Conservation (phyloP, 129 eudicot species). For the Logfia minima region DNA sequence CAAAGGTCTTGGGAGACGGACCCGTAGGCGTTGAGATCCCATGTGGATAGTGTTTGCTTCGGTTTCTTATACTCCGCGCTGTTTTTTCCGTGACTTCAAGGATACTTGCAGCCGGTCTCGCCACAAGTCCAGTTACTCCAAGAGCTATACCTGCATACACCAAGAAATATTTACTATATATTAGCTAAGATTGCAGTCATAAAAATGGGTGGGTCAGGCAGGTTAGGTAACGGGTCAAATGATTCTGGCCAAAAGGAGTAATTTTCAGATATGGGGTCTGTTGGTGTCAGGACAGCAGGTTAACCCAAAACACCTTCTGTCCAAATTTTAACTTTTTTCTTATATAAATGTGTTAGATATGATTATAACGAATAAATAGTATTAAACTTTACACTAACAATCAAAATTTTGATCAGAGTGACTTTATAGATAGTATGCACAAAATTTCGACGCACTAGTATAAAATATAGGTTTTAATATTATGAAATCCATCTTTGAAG, state of each 20-base stretch:
- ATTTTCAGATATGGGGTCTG: no score
- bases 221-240: no score
- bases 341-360: no score
- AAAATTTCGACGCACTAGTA: no score
- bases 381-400: no score
- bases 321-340: neutral
- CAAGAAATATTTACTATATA: neutral
- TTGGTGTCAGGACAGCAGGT: neutral
- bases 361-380: no score
- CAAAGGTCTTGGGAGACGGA: constrained; percentile 85
- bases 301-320: neutral
- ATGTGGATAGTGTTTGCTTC: constrained; percentile 71
- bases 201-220: no score
- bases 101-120: constrained; percentile 95
- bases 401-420: no score
- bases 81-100: constrained; percentile 92
- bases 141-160: constrained; percentile 70
- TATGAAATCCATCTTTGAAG: neutral
- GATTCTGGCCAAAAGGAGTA: no score
- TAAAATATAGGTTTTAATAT: no score
- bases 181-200: neutral
- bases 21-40: constrained; percentile 60
- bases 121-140: constrained; percentile 95
- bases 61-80: constrained; percentile 94
- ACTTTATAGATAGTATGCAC: no score